phyloP scores from a whole-genome alignment of 352 stramenopile genomes.

The Thalassiosira exigua region DNA sequence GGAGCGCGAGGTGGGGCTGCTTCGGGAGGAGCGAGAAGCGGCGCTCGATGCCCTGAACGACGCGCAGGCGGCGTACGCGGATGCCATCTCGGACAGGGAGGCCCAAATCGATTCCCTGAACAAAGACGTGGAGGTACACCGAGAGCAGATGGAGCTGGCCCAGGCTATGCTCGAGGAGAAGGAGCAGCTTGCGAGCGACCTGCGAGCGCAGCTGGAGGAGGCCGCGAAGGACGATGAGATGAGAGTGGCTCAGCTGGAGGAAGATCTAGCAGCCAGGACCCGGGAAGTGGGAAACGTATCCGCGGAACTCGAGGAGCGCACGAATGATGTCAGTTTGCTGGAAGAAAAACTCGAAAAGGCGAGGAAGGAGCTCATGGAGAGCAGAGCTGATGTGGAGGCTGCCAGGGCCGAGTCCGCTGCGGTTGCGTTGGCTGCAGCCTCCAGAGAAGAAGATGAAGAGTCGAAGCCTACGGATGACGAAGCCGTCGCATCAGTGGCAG shows the following conservation, averaged over 20 bases:
- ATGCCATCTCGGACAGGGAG: conserved; percentile 22
- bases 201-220: conserved; percentile 38
- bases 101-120: conserved; percentile 46
- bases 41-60: conserved; percentile 14
- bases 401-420: not conserved
- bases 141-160: conserved; percentile 51
- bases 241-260: conserved; percentile 31
- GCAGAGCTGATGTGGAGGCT: conserved; percentile 8
- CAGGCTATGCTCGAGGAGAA: conserved; percentile 56
- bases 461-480: not conserved
- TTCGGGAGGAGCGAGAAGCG: conserved; percentile 33
- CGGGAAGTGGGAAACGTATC: conserved; percentile 37
- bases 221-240: conserved; percentile 29
- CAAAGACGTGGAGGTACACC: conserved; percentile 47
- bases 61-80: conserved; percentile 24
- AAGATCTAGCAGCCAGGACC: conserved; percentile 43
- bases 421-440: not conserved
- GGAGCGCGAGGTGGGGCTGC: conserved; percentile 26
- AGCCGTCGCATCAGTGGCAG: not conserved
- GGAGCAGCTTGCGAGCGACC: conserved; percentile 32
- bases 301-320: conserved; percentile 46
- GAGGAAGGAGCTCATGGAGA: conserved; percentile 26
- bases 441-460: conserved; percentile 1
- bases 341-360: conserved; percentile 44
- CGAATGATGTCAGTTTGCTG: conserved; percentile 27